A percentile compares a stretch with the other conserved stretches of the same genome.
Evolutionary conservation across 495 filamentous ascomycete genomes (phyloP).

Genomic region (Xylaria grammica): DNA sequence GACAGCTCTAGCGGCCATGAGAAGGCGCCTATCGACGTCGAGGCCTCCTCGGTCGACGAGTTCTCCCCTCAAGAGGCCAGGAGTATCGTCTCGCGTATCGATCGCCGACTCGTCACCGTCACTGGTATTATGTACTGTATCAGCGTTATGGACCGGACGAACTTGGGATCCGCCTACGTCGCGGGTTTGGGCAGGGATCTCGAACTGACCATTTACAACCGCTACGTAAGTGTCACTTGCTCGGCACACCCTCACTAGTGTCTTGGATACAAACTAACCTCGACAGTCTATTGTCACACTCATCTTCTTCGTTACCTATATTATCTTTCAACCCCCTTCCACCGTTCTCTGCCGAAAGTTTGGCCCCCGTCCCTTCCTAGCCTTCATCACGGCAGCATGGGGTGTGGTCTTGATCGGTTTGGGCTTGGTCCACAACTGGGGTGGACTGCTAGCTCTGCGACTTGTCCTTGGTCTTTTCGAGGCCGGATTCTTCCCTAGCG

Average conservation of each 20-base stretch:
- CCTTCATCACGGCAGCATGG: slow-evolving; percentile 56
- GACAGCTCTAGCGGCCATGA: slow-evolving; percentile 29
- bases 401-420: slow-evolving; percentile 60
- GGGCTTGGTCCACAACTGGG: slow-evolving; percentile 59
- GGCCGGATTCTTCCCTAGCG: slow-evolving; percentile 66
- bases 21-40: slow-evolving; percentile 33
- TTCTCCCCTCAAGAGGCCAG: slow-evolving; percentile 32
- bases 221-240: slow-evolving; percentile 41
- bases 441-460: slow-evolving; percentile 56
- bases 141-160: slow-evolving; percentile 67
- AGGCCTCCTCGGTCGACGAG: slow-evolving; percentile 28
- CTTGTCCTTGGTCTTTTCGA: slow-evolving; percentile 66
- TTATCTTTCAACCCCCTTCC: slow-evolving; percentile 58
- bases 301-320: slow-evolving; percentile 67
- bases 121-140: slow-evolving; percentile 65
- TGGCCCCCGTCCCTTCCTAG: slow-evolving; percentile 59
- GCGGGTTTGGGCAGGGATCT: slow-evolving; percentile 61
- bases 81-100: slow-evolving; percentile 60
- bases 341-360: slow-evolving; percentile 61
- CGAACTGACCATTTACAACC: slow-evolving; percentile 43
- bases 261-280: slow-evolving; percentile 8
- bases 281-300: slow-evolving; percentile 56
- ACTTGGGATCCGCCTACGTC: slow-evolving; percentile 60
- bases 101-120: slow-evolving; percentile 61
- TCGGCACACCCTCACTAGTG: not conserved